Conservation (phyloP, 805 yeast genomes). For the Ogataea allantospora region DNA sequence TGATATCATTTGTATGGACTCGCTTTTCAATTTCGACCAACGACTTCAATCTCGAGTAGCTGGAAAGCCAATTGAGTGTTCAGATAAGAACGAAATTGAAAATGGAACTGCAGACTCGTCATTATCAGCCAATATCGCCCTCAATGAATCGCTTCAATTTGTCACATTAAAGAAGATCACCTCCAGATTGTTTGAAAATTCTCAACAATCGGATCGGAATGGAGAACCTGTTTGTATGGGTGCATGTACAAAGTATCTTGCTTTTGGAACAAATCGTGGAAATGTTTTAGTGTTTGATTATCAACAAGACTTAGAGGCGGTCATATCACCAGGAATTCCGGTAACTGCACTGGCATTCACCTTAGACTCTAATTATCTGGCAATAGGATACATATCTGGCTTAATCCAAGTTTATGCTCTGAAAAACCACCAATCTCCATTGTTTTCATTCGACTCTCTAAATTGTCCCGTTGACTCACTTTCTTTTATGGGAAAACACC, state of each 20-base stretch:
- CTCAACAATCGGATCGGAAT: conserved; percentile 21
- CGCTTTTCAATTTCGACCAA: conserved; percentile 17
- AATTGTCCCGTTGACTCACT: conserved; percentile 39
- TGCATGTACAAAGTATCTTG: conserved; percentile 43
- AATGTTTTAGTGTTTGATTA: conserved; percentile 64
- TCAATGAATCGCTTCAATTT: conserved; percentile 28
- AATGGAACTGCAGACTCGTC: background rate
- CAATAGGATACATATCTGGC: conserved; percentile 69
- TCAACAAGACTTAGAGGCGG: conserved; percentile 50
- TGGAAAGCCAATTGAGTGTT: background rate
- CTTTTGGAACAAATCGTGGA: conserved; percentile 73
- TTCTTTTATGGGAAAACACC: conserved; percentile 48
- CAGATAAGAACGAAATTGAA: background rate
- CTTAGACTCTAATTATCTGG: conserved; percentile 65
- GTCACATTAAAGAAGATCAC: conserved; percentile 29
- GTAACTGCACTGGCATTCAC: conserved; percentile 61
- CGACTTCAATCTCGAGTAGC: conserved; percentile 22
- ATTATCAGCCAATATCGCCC: too few species aligned
- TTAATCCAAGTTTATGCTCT: conserved; percentile 68
- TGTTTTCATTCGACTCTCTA: conserved; percentile 32
- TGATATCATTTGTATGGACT: background rate
- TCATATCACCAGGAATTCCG: conserved; percentile 35
- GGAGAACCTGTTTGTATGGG: conserved; percentile 53
- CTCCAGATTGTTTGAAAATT: conserved; percentile 15
- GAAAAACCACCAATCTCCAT: conserved; percentile 29